Evolutionary conservation across 148 eudicot genomes (phyloP).

Genomic region (Camellia granthamiana): DNA sequence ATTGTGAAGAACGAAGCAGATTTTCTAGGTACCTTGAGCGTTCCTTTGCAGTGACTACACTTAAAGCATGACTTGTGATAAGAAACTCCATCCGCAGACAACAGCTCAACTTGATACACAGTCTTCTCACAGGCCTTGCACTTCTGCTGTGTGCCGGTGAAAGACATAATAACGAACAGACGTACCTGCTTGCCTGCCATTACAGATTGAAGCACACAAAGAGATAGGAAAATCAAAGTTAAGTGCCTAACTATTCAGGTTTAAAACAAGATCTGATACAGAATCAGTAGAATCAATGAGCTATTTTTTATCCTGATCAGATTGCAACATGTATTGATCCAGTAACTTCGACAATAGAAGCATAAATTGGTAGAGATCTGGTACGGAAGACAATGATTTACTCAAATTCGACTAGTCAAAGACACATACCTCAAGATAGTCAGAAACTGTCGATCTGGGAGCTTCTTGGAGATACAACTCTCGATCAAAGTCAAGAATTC

Average conservation of each 20-base stretch:
- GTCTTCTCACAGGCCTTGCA: slow-evolving; percentile 95
- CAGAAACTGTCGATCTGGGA: not conserved
- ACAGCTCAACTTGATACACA: slow-evolving; percentile 71
- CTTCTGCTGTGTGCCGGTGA: slow-evolving; percentile 74
- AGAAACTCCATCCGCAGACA: slow-evolving; percentile 72
- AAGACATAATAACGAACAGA: slow-evolving; percentile 48
- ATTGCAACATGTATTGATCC: not conserved
- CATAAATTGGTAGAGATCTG: slow-evolving; percentile 3
- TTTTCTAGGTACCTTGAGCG: slow-evolving; percentile 51
- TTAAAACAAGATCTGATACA: not conserved
- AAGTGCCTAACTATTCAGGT: too few species aligned
- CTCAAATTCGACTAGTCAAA: slow-evolving; percentile 6
- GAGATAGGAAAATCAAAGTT: not conserved
- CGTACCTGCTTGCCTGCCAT: slow-evolving; percentile 6
- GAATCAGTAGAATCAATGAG: not conserved
- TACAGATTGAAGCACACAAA: not conserved
- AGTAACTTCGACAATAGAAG: not conserved
- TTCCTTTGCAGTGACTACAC: slow-evolving; percentile 81
- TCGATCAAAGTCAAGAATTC: slow-evolving; percentile 4
- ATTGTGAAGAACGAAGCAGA: not conserved
- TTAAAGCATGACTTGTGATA: slow-evolving; percentile 88
- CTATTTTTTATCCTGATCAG: not conserved
- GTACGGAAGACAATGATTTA: not conserved
- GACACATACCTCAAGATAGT: not conserved
- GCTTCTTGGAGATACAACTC: not conserved